Evolutionary conservation across 1,284 basidiomycete genomes (phyloP), one percentile per base, ranked within the genome.

Genomic region (Puccinia polysora): DNA sequence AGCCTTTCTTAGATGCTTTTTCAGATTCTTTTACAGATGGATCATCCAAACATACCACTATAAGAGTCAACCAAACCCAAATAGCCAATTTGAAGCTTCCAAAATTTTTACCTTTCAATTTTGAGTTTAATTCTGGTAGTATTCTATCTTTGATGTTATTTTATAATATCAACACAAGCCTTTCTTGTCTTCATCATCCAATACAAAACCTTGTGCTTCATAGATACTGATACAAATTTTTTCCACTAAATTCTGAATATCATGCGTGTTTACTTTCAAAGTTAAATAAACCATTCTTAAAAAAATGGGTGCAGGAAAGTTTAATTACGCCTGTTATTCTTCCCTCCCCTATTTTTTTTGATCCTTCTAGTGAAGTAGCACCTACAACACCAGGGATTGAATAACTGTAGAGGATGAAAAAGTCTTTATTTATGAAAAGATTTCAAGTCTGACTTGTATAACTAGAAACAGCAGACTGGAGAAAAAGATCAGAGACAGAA

Each of bases 251-350:
- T 8, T 14, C 7, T 8, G 30, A 38, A 70, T 28, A 32, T 70
- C 23, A 73, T 73, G 70, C 70, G 62, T 14, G 40, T 73, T 6
- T 65, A 73, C 52, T 32, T 73, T 34, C 70, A 73, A 59, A 43
- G 62, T 14, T 52, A 52, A 5, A 53, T 73, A 28, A n/a, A 55
- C 62, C 18, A 73, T 72, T 25, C 52, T 72, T 25, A 32, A 60
- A 15, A n/a, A 38, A 23, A 72, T 72, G 69, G 59, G 69, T 28
- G 67, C 45, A 25, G 59, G 53, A 28, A 40, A 36, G 53, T 72
- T 65, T 59, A 49, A 65, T 34, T 73, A 65, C 28, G 30, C 64
- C 15, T 28, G 59, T 63, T 32, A 43, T 12, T 53, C 18, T 53
- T 25, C 30, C 52, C 30, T 53, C 6, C 52, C 6, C 25, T 62